phyloP scores from a whole-genome alignment of 176 grass and related monocot species.

The Triticum timopheevii region DNA sequence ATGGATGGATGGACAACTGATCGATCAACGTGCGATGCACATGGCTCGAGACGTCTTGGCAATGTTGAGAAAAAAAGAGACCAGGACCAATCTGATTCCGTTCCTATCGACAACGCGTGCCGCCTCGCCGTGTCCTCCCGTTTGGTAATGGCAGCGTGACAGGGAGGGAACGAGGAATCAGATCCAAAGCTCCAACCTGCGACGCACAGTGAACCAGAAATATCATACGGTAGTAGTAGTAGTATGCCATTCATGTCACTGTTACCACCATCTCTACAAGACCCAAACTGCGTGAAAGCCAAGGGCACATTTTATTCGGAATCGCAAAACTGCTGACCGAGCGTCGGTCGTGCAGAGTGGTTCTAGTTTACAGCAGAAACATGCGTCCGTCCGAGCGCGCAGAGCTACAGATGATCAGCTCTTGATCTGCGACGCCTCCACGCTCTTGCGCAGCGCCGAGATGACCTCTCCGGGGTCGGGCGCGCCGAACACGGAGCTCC shows the following conservation, averaged over 20 bases:
- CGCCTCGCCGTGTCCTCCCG: not conserved
- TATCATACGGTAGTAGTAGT: no score
- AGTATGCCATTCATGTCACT: no score
- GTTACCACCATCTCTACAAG: no score
- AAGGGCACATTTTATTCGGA: no score
- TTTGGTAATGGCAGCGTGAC: not conserved
- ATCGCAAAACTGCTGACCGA: no score
- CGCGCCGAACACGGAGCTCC: constrained; percentile 86
- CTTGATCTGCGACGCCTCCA: constrained; percentile 53
- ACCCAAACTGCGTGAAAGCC: no score
- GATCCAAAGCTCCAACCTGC: not conserved
- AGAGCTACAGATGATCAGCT: constrained; percentile 24
- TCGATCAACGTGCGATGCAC: not conserved
- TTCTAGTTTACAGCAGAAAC: constrained; percentile 19
- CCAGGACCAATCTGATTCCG: not conserved
- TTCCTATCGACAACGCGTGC: not conserved
- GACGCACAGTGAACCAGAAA: not conserved
- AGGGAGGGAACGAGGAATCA: not conserved
- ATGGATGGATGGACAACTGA: no score
- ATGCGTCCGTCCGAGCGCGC: not conserved
- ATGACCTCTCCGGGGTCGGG: constrained; percentile 69
- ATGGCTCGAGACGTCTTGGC: not conserved
- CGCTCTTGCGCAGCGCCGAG: constrained; percentile 68
- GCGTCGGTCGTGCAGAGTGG: not conserved
- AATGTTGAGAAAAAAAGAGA: not conserved